Base-by-base conservation (phyloP, 805 yeast species). In the Cyberlindnera misumaiensis region DNA sequence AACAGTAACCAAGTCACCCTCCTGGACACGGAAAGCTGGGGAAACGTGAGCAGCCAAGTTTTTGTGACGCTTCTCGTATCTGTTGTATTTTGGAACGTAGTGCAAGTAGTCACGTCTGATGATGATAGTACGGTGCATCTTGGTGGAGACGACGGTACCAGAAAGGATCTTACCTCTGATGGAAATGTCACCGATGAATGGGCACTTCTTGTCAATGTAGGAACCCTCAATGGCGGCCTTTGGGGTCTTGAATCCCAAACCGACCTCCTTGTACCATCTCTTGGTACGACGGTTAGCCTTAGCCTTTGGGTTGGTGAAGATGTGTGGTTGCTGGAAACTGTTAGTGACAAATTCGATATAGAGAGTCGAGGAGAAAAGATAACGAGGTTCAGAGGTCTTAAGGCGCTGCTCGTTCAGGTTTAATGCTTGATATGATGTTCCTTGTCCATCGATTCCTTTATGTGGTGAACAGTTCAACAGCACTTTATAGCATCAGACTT, bases 61-160 rank as follows among this genome's bases (percentile, higher is more conserved):
- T 93, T 93, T 93, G 86, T 93, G 99, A 80, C 99, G 88, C 86
- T 93, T 93, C 80, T 93, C 99, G 86, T 88, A 93, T 85, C 99
- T 89, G 95, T 90, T 93, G 80, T 93, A 93, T 83, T 93, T 93
- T 74, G 97, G 95, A 72, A 93, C 85, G 79, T 87, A 93, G 80
- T 93, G 99, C 71, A 93, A 86, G 94, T 93, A 93, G 70, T 93
- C 97, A 79, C 99, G 90, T 83, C 98, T 89, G 79, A 93, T 85
- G 72, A 93, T 83, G 77, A 93, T 84, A 64, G 99, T 93, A 81
- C 99, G 93, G 94, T 93, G 98, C 98, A 93, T 93, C 81, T 93
- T 93, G 82, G 98, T 89, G 65, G 98, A 93, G 60, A 93, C 96
- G 75, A 93, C 99, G 68, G 95, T 85, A 76, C 99, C 99, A 60